phyloP scores from a whole-genome alignment of 495 filamentous ascomycete species.

The Aspergillus asperescens region DNA sequence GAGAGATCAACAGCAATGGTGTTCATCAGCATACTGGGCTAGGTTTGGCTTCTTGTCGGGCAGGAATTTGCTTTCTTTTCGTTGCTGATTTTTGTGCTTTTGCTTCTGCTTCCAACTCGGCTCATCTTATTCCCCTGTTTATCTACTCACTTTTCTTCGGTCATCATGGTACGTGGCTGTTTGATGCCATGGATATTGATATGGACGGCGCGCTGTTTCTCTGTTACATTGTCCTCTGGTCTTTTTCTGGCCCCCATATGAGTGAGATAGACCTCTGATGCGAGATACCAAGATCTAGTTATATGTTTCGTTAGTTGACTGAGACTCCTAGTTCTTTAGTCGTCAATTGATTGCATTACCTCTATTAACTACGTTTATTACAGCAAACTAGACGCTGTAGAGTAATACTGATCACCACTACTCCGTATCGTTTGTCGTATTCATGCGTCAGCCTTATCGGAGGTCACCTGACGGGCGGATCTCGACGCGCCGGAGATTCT shows the following conservation, averaged over 20 bases:
- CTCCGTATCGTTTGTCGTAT: too few species aligned
- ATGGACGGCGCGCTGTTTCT: slow-evolving; percentile 40
- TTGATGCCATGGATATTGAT: slow-evolving; percentile 37
- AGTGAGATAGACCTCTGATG: slow-evolving; percentile 44
- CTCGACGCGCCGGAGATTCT: slow-evolving; percentile 33
- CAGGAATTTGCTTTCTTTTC: slow-evolving; percentile 26
- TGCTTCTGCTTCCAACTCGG: slow-evolving; percentile 10
- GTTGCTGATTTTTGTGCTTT: slow-evolving; percentile 16
- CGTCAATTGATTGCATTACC: slow-evolving; percentile 10
- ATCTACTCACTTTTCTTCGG: slow-evolving; percentile 20
- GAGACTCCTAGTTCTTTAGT: slow-evolving; percentile 6
- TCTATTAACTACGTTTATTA: not conserved
- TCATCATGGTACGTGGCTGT: slow-evolving; percentile 27
- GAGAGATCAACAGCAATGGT: slow-evolving; percentile 6
- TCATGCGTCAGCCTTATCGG: slow-evolving; percentile 16
- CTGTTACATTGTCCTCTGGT: slow-evolving; percentile 31
- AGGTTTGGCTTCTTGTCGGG: slow-evolving; percentile 13
- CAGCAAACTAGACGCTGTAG: too few species aligned
- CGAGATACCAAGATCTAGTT: slow-evolving; percentile 45
- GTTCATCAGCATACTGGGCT: slow-evolving; percentile 18
- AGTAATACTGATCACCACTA: too few species aligned
- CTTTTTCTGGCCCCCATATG: slow-evolving; percentile 31
- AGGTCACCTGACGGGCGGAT: slow-evolving; percentile 33
- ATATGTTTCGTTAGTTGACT: slow-evolving; percentile 17
- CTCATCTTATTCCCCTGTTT: slow-evolving; percentile 22